Base-by-base conservation (phyloP, 805 yeast species). In the Scheffersomyces amazonensis region DNA sequence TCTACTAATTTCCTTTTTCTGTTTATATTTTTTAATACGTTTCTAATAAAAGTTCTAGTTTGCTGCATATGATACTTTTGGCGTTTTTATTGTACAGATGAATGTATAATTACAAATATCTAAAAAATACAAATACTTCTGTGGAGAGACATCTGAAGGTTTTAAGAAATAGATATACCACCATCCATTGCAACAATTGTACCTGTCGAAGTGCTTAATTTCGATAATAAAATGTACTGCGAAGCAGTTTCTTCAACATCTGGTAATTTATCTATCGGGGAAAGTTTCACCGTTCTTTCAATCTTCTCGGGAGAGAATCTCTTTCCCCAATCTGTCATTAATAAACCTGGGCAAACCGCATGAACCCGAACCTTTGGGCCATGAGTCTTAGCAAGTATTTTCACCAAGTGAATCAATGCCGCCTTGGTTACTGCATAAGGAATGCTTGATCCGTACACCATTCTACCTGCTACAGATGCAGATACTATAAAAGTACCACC, bases 341-440 rank as follows among this genome's bases (percentile, higher is more conserved):
- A 47, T 8, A 52, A 38, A 4, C 56, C 58, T 3, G 54, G 58
- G 31, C 41, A 37, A 16, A 41, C 44, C 20, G 42, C 37, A 38
- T 41, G 44, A 16, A 41, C 24, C 31, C 56, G 44, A 19, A 52
- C 48, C 17, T 42, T 42, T 4, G 53, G 46, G 9, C 54, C 54
- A 34, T 50, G 56, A 13, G 53, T 37, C 36, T 48, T 50, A 16
- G 56, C 54, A 31, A 52, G 40, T 36, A 52, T 40, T 29, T 46
- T 40, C 18, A 49, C 53, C 36, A 52, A 42, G 25, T 52, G 56
- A 35, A 52, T 50, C 28, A 52, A 39, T 12, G 44, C 56, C 7
- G 55, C 55, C 34, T 52, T 52, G 38, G 49, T 50, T 17, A 60
- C 67, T 6, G 66, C 54, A 45, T 66, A 66, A 9, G 72, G 65